Percentiles rank a stretch among this genome's conserved stretches.
Evolutionary conservation across 495 filamentous ascomycete genomes (phyloP).

Genomic region (Neurospora terricola): DNA sequence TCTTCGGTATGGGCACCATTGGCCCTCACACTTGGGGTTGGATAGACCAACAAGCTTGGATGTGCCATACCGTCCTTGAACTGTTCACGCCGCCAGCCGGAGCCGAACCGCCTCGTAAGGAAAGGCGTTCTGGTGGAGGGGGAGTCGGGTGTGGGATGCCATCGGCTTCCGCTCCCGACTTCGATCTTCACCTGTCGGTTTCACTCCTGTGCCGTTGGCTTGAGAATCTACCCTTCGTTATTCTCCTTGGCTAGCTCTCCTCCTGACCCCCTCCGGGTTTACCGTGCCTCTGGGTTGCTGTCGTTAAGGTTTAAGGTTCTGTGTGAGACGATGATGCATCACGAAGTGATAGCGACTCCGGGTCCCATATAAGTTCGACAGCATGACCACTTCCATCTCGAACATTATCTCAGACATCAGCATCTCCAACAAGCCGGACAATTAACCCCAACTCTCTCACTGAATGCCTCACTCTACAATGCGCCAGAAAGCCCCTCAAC

Average conservation of each 20-base stretch:
- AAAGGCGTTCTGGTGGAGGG: background rate
- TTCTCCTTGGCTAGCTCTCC: background rate
- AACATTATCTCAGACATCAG: background rate
- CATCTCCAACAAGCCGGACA: background rate
- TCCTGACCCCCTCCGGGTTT: background rate
- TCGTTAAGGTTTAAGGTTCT: background rate
- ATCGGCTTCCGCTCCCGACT: background rate
- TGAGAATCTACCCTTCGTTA: background rate
- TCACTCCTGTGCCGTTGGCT: background rate
- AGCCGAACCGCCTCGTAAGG: background rate
- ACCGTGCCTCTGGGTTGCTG: background rate
- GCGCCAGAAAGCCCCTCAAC: conserved; percentile 22
- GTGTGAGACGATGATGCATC: background rate
- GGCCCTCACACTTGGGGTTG: background rate
- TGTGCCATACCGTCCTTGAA: background rate
- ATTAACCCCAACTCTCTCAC: conserved; percentile 8
- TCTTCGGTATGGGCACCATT: background rate
- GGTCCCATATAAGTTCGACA: background rate
- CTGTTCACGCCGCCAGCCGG: background rate
- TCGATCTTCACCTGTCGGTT: background rate
- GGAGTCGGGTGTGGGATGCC: background rate
- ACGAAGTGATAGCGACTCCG: background rate
- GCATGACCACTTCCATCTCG: background rate
- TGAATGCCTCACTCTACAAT: conserved; percentile 16
- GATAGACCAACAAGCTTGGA: background rate